Percentiles rank a stretch among this genome's conserved stretches.
Conservation (phyloP, 75 land plant genomes). For the Picea glauca region DNA sequence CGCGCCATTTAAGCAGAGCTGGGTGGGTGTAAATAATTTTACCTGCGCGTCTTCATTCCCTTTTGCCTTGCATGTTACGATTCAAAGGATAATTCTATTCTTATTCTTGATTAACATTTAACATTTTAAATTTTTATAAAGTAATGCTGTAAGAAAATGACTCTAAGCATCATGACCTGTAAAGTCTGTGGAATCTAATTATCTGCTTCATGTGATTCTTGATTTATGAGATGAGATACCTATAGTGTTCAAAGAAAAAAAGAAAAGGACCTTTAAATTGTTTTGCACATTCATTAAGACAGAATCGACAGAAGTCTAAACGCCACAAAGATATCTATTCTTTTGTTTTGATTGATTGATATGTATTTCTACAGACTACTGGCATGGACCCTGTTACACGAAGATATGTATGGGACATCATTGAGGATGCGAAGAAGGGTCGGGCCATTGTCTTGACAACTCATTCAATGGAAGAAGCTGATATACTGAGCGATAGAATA, state of each 20-base stretch:
- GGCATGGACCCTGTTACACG: slow-evolving; percentile 38
- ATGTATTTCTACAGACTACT: slow-evolving; percentile 19
- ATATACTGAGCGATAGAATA: slow-evolving; percentile 26
- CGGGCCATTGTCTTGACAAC: slow-evolving; percentile 29
- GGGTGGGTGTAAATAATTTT: background rate
- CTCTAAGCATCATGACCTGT: background rate
- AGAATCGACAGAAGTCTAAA: no score
- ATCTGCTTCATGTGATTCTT: background rate
- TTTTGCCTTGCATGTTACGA: background rate
- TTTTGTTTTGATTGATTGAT: no score
- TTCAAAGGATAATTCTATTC: background rate
- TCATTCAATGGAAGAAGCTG: slow-evolving; percentile 43
- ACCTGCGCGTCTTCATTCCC: background rate
- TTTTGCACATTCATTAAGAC: no score
- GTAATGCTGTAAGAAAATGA: background rate
- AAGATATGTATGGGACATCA: slow-evolving; percentile 31
- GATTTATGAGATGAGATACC: background rate
- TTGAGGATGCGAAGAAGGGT: slow-evolving; percentile 19
- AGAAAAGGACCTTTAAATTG: background rate
- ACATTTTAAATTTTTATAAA: background rate
- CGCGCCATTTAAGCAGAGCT: background rate
- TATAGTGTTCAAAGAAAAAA: background rate
- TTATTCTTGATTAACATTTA: background rate
- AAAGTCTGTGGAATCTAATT: background rate
- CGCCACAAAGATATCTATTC: background rate